Percentiles rank a stretch among this genome's conserved stretches.
Conservation (phyloP, 768 basidiomycete species). For the Mycena pura region DNA sequence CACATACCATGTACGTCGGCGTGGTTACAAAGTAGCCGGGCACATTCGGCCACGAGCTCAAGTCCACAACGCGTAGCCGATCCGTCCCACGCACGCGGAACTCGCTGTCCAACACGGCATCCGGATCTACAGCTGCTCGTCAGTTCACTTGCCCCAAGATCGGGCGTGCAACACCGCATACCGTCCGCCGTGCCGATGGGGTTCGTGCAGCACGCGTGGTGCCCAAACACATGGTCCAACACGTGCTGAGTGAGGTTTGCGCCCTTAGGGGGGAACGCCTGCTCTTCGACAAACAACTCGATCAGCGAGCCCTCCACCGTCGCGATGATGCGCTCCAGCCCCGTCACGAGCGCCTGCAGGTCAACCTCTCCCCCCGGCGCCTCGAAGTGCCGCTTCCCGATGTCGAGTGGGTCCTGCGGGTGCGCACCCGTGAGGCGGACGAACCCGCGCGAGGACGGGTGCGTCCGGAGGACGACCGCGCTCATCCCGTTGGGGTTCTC, state of each 20-base stretch:
- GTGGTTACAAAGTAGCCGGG: constrained; percentile 43
- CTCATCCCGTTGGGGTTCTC: constrained; percentile 33
- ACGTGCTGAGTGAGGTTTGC: constrained; percentile 35
- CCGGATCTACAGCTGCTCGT: constrained; percentile 32
- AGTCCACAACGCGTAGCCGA: constrained; percentile 39
- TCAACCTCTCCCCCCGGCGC: constrained; percentile 31
- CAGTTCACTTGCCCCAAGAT: neutral
- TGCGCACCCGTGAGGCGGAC: constrained; percentile 39
- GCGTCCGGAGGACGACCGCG: constrained; percentile 35
- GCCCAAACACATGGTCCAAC: constrained; percentile 35
- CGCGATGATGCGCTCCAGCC: constrained; percentile 31
- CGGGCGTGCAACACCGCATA: constrained; percentile 4
- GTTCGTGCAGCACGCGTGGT: constrained; percentile 41
- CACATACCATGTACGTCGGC: constrained; percentile 38
- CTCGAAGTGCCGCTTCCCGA: constrained; percentile 39
- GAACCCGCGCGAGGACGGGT: constrained; percentile 39
- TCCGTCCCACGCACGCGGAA: constrained; percentile 37
- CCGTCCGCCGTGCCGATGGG: constrained; percentile 35
- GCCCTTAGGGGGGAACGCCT: constrained; percentile 32
- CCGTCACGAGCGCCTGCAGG: constrained; percentile 34
- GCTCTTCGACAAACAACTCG: constrained; percentile 26
- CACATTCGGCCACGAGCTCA: constrained; percentile 38
- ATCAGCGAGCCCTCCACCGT: constrained; percentile 28
- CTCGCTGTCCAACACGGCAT: constrained; percentile 38
- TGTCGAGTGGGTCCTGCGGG: constrained; percentile 37